phyloP scores from a whole-genome alignment of 164 flowering plant species.

The Hamamelis virginiana region DNA sequence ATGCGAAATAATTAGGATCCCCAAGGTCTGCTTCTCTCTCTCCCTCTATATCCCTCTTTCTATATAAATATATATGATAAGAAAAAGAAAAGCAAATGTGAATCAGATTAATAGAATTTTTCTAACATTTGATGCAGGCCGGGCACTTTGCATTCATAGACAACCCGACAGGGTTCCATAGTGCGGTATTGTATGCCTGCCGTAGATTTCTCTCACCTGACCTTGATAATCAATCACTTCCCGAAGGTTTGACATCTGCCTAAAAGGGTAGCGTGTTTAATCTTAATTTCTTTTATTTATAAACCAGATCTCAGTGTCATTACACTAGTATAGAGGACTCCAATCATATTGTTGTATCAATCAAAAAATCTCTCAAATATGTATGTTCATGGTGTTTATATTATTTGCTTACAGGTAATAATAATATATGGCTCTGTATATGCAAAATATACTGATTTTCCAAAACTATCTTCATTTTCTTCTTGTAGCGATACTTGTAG shows the following conservation, averaged over 20 bases:
- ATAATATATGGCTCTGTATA: no score
- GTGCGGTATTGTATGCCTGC: slow-evolving; percentile 75
- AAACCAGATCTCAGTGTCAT: not conserved
- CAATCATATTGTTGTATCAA: not conserved
- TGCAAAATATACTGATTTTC: no score
- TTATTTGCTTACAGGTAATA: no score
- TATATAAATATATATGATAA: not conserved
- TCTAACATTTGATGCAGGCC: slow-evolving; percentile 45
- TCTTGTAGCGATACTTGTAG: no score
- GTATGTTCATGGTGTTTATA: not conserved
- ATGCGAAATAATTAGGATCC: slow-evolving; percentile 89
- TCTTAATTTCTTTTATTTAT: not conserved
- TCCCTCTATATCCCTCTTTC: not conserved
- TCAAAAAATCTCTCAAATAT: not conserved
- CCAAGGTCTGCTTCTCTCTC: slow-evolving; percentile 60
- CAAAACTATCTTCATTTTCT: no score
- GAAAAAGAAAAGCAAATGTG: not conserved
- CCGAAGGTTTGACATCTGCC: slow-evolving; percentile 55
- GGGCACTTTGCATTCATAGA: slow-evolving; percentile 94
- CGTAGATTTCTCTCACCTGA: slow-evolving; percentile 55
- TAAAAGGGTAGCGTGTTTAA: slow-evolving; percentile 19
- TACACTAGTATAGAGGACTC: not conserved
- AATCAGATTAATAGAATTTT: not conserved
- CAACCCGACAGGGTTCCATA: slow-evolving; percentile 69
- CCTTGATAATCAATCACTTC: slow-evolving; percentile 37